These are phyloP conservation scores for Pseudotsuga menziesii DNA, from an alignment of 75 land plant genomes.

Conservation along the genomic window DNA sequence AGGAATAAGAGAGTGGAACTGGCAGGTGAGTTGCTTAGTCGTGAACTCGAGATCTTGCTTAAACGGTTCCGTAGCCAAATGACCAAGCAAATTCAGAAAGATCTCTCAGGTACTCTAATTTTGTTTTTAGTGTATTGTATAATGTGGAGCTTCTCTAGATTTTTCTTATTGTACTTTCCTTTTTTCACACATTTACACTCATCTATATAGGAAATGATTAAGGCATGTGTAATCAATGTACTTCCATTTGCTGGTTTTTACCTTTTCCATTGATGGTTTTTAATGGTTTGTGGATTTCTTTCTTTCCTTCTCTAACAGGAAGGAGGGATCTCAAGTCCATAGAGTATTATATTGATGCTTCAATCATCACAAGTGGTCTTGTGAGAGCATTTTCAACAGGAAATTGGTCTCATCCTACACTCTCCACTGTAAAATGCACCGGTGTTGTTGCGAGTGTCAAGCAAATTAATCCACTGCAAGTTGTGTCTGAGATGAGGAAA, in stretches of 20 bases:
- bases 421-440: constrained; percentile 39
- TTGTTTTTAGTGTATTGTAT: not conserved
- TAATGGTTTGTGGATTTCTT: not conserved
- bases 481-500: constrained; percentile 64
- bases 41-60: constrained; percentile 53
- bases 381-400: constrained; percentile 80
- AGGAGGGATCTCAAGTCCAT: constrained; percentile 21
- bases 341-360: constrained; percentile 55
- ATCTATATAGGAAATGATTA: not conserved
- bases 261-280: not conserved
- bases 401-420: constrained; percentile 61
- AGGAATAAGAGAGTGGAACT: constrained; percentile 81
- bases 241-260: not conserved
- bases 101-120: constrained; percentile 36
- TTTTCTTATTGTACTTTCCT: not conserved
- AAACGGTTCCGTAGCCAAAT: constrained; percentile 55
- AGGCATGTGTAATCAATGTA: not conserved
- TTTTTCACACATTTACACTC: not conserved
- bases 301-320: constrained; percentile 1
- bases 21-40: constrained; percentile 64
- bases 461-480: constrained; percentile 76
- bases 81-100: constrained; percentile 54
- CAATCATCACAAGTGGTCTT: constrained; percentile 73
- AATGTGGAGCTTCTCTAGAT: no score
- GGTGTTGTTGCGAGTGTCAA: constrained; percentile 82